These are phyloP conservation scores for Verticillium zaregamsianum DNA, from an alignment of 2,329 filamentous ascomycete genomes.

Conservation along the genomic window DNA sequence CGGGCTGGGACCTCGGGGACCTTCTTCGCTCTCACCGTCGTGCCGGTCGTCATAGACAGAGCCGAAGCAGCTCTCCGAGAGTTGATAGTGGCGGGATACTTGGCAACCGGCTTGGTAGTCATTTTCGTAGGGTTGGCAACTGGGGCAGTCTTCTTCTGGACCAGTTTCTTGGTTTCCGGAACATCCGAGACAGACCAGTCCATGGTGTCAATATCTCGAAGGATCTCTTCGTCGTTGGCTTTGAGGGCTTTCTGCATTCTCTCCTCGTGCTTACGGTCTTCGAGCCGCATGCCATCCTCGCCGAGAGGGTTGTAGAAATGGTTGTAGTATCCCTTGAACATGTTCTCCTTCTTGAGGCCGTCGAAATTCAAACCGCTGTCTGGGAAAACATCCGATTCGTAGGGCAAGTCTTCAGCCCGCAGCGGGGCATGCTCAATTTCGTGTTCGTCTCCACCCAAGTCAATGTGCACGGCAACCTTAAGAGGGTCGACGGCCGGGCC, in stretches of 20 bases:
- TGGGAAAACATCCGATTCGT: constrained; percentile 67
- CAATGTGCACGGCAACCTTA: constrained; percentile 60
- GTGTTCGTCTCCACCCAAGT: constrained; percentile 51
- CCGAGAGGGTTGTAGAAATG: constrained; percentile 61
- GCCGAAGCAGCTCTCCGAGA: constrained; percentile 52
- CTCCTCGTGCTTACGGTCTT: constrained; percentile 57
- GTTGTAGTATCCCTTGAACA: constrained; percentile 58
- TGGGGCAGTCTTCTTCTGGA: constrained; percentile 23
- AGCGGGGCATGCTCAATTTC: constrained; percentile 92
- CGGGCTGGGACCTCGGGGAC: constrained; percentile 9
- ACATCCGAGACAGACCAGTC: constrained; percentile 57
- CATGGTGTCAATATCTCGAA: constrained; percentile 60
- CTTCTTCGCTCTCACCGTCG: constrained; percentile 17
- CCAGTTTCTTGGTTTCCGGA: constrained; percentile 36
- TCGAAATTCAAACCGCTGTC: constrained; percentile 52
- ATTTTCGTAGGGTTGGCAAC: constrained; percentile 10
- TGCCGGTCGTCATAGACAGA: constrained; percentile 35
- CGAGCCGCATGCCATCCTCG: constrained; percentile 60
- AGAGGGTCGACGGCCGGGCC: constrained; percentile 47
- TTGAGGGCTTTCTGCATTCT: constrained; percentile 45
- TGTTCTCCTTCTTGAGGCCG: constrained; percentile 53
- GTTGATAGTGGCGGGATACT: constrained; percentile 20
- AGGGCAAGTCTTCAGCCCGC: constrained; percentile 59
- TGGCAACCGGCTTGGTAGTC: constrained; percentile 2
- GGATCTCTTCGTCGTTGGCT: constrained; percentile 62